These are phyloP conservation scores for Rhynchosporium agropyri DNA, from an alignment of 2,329 filamentous ascomycete species.

Conservation along the genomic window DNA sequence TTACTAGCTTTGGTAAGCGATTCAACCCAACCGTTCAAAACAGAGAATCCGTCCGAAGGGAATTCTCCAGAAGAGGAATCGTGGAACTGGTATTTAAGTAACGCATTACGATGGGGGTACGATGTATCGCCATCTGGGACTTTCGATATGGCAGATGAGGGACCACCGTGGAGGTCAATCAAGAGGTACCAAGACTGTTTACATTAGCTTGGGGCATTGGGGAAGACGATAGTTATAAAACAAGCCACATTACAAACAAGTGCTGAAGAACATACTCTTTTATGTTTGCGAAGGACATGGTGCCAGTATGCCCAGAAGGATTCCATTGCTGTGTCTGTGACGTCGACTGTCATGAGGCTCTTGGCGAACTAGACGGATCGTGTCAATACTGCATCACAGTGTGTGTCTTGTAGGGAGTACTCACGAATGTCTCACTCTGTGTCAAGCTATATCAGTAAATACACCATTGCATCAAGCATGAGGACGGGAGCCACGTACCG, in stretches of 20 bases:
- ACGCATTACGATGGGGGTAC: conserved; percentile 30
- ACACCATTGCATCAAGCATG: not conserved
- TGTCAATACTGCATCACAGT: not conserved
- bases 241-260: not conserved
- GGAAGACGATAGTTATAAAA: no score
- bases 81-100: conserved; percentile 32
- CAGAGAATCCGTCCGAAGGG: conserved; percentile 18
- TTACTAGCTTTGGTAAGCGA: conserved; percentile 10
- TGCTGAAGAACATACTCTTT: conserved; percentile 1
- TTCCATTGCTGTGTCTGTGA: conserved; percentile 21
- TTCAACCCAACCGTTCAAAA: conserved; percentile 23
- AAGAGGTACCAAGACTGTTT: conserved; percentile 31
- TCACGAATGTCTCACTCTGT: conserved; percentile 31
- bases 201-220: not conserved
- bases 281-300: conserved; percentile 7
- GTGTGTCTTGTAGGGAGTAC: not conserved
- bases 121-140: conserved; percentile 22
- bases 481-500: conserved; percentile 14
- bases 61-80: conserved; percentile 28
- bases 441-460: not conserved
- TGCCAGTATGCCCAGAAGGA: conserved; percentile 28
- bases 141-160: conserved; percentile 26
- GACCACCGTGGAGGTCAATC: conserved; percentile 31
- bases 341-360: conserved; percentile 27
- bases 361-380: conserved; percentile 26